Evolutionary conservation across 2,329 filamentous ascomycete species (phyloP).

Genomic region (Colletotrichum sp.): DNA sequence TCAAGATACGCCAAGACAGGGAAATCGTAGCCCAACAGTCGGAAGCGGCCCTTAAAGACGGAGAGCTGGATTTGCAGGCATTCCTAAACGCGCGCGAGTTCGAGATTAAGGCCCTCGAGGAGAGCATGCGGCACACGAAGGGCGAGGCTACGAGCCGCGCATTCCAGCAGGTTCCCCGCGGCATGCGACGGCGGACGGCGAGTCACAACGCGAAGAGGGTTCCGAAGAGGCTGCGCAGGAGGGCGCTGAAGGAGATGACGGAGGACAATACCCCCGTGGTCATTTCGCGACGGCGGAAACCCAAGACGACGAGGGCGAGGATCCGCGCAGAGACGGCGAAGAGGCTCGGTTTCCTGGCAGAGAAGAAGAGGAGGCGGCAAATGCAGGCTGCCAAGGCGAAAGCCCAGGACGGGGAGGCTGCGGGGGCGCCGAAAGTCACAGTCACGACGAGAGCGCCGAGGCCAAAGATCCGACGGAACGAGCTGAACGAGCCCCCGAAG

Average conservation of each 20-base stretch:
- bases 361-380: slow-evolving; percentile 55
- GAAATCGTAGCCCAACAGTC: slow-evolving; percentile 56
- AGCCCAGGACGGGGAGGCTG: slow-evolving; percentile 31
- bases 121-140: slow-evolving; percentile 80
- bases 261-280: slow-evolving; percentile 92
- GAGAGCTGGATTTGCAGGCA: slow-evolving; percentile 82
- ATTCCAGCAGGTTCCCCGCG: slow-evolving; percentile 89
- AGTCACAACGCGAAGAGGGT: slow-evolving; percentile 95
- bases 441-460: slow-evolving; percentile 49
- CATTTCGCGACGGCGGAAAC: slow-evolving; percentile 67
- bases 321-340: slow-evolving; percentile 80
- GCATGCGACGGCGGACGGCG: slow-evolving; percentile 84
- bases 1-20: slow-evolving; percentile 51
- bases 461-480: slow-evolving; percentile 74
- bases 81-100: slow-evolving; percentile 88
- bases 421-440: slow-evolving; percentile 27
- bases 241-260: slow-evolving; percentile 76
- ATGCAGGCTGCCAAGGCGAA: slow-evolving; percentile 36
- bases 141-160: slow-evolving; percentile 68
- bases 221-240: slow-evolving; percentile 74
- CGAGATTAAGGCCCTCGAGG: slow-evolving; percentile 85
- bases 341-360: slow-evolving; percentile 68
- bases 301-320: slow-evolving; percentile 59
- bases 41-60: slow-evolving; percentile 64
- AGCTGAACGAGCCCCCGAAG: slow-evolving; percentile 63